Base-by-base conservation (phyloP, 768 basidiomycete genomes). In the Trametes meyenii region DNA sequence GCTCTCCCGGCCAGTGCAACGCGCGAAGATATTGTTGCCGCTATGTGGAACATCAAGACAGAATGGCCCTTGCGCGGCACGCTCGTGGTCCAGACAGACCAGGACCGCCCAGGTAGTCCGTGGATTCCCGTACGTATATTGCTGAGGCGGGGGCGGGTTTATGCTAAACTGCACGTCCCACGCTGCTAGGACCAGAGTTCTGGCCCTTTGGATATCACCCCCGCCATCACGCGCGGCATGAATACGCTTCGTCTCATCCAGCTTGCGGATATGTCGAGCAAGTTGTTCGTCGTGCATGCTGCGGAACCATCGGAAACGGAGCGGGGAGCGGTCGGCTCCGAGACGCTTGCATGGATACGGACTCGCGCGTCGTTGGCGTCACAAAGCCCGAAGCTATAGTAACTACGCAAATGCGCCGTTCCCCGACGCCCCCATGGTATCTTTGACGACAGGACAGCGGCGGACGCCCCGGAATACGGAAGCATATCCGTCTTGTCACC, bases 241-340 rank as follows among this genome's bases (percentile, higher is more conserved):
- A 70, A 70, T 50, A 63, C 49, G 5, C n/a, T 68, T 7, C 55
- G 60, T 7, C 36, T 70, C 26, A 66, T 70, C 29, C 64, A 67
- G 39, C 70, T 71, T 14, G 57, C 36, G 11, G 66, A 62, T n/a
- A 43, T 64, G 24, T 63, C 69, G 14, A 60, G 61, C 45, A 57
- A 44, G 23, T 36, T 70, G 13, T 71, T 71, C 55, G 59, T 68
- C 10, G 35, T 71, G 12, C 66, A 65, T 45, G 69, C 65, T n/a
- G 40, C 68, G 3, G 44, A 55, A 21, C 70, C 67, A 16, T 51
- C 61, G 16, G 44, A 42, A 5, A 55, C 59, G 11, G 66, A 65
- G 35, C 33, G 55, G 11, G 33, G 50, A 16, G 29, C 53, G 1
- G 40, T 58, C 13, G 40, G 52, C n/a, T 17, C 35, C 14, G 38